Conservation (phyloP, 345 rosid species). For the Cardamine chenopodiifolia region DNA sequence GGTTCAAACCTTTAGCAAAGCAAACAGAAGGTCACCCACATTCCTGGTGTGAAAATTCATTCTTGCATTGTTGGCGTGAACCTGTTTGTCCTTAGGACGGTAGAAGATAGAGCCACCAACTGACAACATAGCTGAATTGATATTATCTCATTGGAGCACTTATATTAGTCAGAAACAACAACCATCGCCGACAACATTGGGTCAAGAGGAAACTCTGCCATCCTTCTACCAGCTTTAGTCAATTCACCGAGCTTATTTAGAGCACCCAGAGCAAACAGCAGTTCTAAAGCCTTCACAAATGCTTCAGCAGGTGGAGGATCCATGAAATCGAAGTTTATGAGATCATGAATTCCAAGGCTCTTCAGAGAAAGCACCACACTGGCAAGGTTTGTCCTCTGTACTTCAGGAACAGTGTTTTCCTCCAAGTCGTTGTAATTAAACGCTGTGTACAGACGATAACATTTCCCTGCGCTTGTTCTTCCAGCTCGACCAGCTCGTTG, state of each 20-base stretch:
- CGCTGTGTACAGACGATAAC: constrained; percentile 85
- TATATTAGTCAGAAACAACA: constrained; percentile 85
- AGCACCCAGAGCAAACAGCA: constrained; percentile 87
- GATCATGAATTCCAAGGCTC: constrained; percentile 97
- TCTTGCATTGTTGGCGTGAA: constrained; percentile 95
- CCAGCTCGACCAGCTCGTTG: constrained; percentile 98
- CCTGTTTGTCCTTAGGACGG: constrained; percentile 98
- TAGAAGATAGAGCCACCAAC: constrained; percentile 92
- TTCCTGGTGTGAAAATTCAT: constrained; percentile 91
- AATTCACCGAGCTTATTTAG: constrained; percentile 89
- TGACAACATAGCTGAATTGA: constrained; percentile 92
- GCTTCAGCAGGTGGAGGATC: constrained; percentile 99
- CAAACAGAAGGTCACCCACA: constrained; percentile 93
- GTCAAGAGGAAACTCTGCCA: constrained; percentile 98
- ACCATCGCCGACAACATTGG: constrained; percentile 94
- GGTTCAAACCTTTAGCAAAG: constrained; percentile 76
- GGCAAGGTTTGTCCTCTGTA: constrained; percentile 94
- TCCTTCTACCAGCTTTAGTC: constrained; percentile 91
- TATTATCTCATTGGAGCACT: constrained; percentile 91
- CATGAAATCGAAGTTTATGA: constrained; percentile 92
- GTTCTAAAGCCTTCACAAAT: constrained; percentile 79
- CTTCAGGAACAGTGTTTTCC: constrained; percentile 91
- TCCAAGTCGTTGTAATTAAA: constrained; percentile 86
- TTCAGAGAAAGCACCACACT: constrained; percentile 89
- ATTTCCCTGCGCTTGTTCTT: constrained; percentile 94